Evolutionary conservation across 164 flowering plant species (phyloP), one percentile per base, ranked within the genome.

Genomic region (Cinnamomum chago): DNA sequence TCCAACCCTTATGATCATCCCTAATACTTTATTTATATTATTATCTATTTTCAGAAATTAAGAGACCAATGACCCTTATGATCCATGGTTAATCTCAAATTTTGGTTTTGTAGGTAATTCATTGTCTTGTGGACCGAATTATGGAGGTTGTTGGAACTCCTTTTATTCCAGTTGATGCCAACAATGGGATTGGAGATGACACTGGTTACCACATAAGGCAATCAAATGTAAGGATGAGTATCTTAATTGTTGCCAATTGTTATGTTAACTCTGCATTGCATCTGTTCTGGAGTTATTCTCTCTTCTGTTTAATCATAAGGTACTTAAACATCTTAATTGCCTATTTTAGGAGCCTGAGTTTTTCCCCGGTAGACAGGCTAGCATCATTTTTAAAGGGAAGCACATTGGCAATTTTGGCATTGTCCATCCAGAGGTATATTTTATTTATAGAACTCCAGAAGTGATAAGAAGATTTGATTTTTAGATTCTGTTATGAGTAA

Each of bases 371-470:
- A 85, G 95, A 78, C 93, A 94, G 86, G 99, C 97, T 30, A 83
- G 80, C 81, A 87, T 96, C 77, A 78, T 88, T 77, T 85, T 76
- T 78, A 88, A 81, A 75, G 98, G 95, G 60, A 88, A 86, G 78
- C 81, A 77, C 13, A 87, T 91, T 33, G 99, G 99, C 33, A 80
- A 72, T 64, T 94, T 94, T 75, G 98, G 99, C 14, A 90, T 94
- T 72, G 95, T 96, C 70, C 97, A 96, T 68, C 98, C 99, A 58
- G 88, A 93, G 97, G 99, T 93, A 83, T 50, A 58, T 69, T 40
- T 9, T 72, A 65, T 60, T 11, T 47, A 47, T 35, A 15, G 13
- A 47, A 24, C 40, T 7, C 47, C 2, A 40, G 47, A 1, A 40
- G 47, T 40, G 47, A 40, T 9, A 40, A 40, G 11, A 40, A 1